Evolutionary conservation across 2,329 filamentous ascomycete genomes (phyloP).

Genomic region (Trichoderma atroviride): DNA sequence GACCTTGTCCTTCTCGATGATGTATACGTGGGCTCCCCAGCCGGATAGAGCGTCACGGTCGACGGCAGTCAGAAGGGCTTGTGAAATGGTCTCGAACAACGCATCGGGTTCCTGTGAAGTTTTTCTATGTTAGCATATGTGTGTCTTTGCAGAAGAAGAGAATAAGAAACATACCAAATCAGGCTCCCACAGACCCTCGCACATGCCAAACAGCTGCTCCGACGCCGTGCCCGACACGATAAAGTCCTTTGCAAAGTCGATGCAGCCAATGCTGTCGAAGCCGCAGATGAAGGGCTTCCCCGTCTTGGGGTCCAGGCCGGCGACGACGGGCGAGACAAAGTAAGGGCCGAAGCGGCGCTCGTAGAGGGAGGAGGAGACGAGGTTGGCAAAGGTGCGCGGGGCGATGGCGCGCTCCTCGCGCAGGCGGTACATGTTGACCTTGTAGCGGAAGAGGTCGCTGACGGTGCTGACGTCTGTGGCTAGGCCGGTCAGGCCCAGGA

Average conservation of each 20-base stretch:
- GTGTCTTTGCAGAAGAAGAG: neutral
- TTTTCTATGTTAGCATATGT: neutral
- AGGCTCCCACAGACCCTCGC: slow-evolving; percentile 96
- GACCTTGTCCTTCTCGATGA: slow-evolving; percentile 99
- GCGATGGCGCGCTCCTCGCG: slow-evolving; percentile 97
- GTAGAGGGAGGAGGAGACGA: slow-evolving; percentile 88
- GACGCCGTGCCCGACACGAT: slow-evolving; percentile 96
- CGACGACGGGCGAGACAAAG: slow-evolving; percentile 93
- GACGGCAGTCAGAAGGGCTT: slow-evolving; percentile 91
- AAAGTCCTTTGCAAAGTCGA: slow-evolving; percentile 99
- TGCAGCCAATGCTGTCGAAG: slow-evolving; percentile 98
- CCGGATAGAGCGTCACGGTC: slow-evolving; percentile 96
- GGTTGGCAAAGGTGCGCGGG: slow-evolving; percentile 92
- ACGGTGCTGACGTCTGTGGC: slow-evolving; percentile 96
- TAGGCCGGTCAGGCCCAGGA: slow-evolving; percentile 92
- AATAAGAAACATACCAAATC: slow-evolving; percentile 70
- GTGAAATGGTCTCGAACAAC: slow-evolving; percentile 97
- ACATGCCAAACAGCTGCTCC: slow-evolving; percentile 98
- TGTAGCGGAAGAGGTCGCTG: slow-evolving; percentile 97
- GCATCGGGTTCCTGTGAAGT: slow-evolving; percentile 79
- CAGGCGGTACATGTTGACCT: slow-evolving; percentile 99
- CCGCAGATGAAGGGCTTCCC: slow-evolving; percentile 97
- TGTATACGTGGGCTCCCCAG: slow-evolving; percentile 98
- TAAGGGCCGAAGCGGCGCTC: slow-evolving; percentile 95
- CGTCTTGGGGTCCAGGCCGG: slow-evolving; percentile 91